These are phyloP conservation scores for Melampsora americana DNA, from an alignment of 1,284 basidiomycete species.

Conservation along the genomic window DNA sequence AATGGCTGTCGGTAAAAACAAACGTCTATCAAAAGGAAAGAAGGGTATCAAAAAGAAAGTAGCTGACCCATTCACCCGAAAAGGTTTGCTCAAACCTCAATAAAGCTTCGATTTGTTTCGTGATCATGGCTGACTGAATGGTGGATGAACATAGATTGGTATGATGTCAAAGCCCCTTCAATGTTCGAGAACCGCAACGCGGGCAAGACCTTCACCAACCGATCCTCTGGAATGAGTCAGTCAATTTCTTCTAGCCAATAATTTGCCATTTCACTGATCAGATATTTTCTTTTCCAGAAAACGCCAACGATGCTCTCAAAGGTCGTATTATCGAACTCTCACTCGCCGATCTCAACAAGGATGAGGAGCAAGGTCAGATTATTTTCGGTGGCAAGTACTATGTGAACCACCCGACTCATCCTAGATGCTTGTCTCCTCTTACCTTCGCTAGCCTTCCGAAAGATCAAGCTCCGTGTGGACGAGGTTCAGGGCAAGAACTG, in stretches of 20 bases:
- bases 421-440: not conserved
- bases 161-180: slow-evolving; percentile 97
- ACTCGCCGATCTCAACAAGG: slow-evolving; percentile 97
- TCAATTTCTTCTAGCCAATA: slow-evolving; percentile 48
- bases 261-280: not conserved
- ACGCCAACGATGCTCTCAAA: slow-evolving; percentile 97
- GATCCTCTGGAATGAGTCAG: slow-evolving; percentile 94
- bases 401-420: not conserved
- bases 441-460: slow-evolving; percentile 73
- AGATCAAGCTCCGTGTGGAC: slow-evolving; percentile 97
- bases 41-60: slow-evolving; percentile 97
- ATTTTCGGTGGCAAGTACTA: not conserved
- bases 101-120: not conserved
- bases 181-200: slow-evolving; percentile 96
- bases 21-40: slow-evolving; percentile 98
- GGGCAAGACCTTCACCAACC: slow-evolving; percentile 98
- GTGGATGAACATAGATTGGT: slow-evolving; percentile 73
- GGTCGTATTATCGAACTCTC: slow-evolving; percentile 96
- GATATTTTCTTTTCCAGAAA: slow-evolving; percentile 63
- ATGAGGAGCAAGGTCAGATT: slow-evolving; percentile 75
- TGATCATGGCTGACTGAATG: not conserved
- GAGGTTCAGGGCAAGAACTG: slow-evolving; percentile 99
- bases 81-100: slow-evolving; percentile 62
- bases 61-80: slow-evolving; percentile 99
- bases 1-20: slow-evolving; percentile 69